These are phyloP conservation scores for Brassica incana DNA, from an alignment of 345 rosid species.

Conservation along the genomic window DNA sequence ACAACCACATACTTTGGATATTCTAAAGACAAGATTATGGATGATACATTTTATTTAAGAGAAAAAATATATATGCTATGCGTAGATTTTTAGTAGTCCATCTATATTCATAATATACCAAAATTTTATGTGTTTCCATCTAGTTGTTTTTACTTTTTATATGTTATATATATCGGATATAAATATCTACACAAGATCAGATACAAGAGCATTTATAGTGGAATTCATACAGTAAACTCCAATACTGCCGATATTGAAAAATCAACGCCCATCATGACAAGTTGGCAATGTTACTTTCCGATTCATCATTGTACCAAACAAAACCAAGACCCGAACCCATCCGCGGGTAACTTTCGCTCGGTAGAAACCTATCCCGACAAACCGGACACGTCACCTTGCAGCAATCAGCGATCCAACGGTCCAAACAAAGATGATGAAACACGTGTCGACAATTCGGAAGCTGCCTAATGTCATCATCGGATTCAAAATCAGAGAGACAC, in stretches of 20 bases:
- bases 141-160: neutral
- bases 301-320: constrained; percentile 8
- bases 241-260: neutral
- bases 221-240: neutral
- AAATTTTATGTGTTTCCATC: neutral
- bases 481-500: constrained; percentile 65
- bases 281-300: neutral
- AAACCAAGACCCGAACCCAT: constrained; percentile 38
- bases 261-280: neutral
- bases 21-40: neutral
- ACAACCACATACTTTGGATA: too few species aligned
- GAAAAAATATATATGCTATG: too few species aligned
- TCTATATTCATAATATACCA: neutral
- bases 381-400: constrained; percentile 63
- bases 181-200: neutral
- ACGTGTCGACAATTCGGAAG: constrained; percentile 59
- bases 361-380: constrained; percentile 59
- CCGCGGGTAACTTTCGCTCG: constrained; percentile 42
- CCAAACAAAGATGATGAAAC: constrained; percentile 61
- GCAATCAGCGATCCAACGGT: constrained; percentile 71
- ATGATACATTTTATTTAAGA: neutral
- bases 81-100: too few species aligned
- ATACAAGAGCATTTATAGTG: neutral
- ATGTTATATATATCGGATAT: neutral
- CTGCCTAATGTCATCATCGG: constrained; percentile 52